Conservation (phyloP, 2,329 filamentous ascomycete genomes). For the Aspergillus intermedius region DNA sequence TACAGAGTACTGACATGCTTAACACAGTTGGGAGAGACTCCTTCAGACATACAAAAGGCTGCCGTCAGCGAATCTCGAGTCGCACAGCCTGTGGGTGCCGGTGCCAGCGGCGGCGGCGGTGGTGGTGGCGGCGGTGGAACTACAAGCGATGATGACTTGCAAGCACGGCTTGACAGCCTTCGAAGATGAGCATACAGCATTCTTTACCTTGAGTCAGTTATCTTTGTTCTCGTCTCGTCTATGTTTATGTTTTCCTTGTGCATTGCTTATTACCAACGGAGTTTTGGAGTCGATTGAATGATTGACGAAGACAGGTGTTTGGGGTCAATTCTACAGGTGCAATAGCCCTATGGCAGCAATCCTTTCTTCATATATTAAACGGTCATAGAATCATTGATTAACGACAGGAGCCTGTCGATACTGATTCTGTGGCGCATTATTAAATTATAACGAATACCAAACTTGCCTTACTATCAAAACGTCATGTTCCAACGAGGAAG, state of each 20-base stretch:
- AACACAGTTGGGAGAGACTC: constrained; percentile 79
- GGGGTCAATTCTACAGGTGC: background rate
- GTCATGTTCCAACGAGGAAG: background rate
- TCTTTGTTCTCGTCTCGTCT: background rate
- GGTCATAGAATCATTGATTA: too few relatives aligned
- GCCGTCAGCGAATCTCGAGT: constrained; percentile 68
- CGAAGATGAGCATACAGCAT: constrained; percentile 44
- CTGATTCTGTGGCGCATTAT: too few relatives aligned
- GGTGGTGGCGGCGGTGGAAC: constrained; percentile 33
- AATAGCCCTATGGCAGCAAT: too few relatives aligned
- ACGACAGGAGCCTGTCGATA: too few relatives aligned
- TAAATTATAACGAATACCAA: too few relatives aligned
- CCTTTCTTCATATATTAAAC: too few relatives aligned
- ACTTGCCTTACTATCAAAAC: too few relatives aligned
- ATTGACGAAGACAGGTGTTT: background rate
- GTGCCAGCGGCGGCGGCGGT: constrained; percentile 31
- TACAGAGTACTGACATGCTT: constrained; percentile 14
- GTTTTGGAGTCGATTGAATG: background rate
- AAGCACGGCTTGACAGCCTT: constrained; percentile 85
- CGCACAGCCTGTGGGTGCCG: constrained; percentile 69
- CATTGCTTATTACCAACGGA: background rate
- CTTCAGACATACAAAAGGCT: constrained; percentile 70
- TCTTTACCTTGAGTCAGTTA: background rate
- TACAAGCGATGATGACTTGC: constrained; percentile 77
- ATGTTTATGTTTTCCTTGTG: background rate